phyloP scores from a whole-genome alignment of 2,329 filamentous ascomycete genomes.

The Laburnicola sp. region DNA sequence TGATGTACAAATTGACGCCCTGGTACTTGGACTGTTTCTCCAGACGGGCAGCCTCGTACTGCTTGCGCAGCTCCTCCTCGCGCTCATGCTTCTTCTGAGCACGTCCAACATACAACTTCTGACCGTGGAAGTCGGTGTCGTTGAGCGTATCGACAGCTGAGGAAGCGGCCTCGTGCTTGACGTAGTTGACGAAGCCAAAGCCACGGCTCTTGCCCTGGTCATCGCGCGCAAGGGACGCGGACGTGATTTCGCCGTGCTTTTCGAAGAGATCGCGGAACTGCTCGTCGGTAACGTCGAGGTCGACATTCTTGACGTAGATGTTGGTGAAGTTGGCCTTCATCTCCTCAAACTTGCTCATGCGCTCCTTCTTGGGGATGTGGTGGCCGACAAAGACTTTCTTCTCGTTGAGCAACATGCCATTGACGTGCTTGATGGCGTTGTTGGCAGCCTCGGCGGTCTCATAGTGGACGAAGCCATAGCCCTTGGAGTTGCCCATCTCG shows the following conservation, averaged over 20 bases:
- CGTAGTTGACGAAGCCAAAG: constrained; percentile 95
- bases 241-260: constrained; percentile 91
- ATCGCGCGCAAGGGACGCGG: constrained; percentile 89
- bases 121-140: constrained; percentile 85
- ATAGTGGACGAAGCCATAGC: constrained; percentile 99
- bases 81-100: constrained; percentile 99
- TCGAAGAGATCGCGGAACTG: constrained; percentile 94
- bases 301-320: constrained; percentile 99
- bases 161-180: constrained; percentile 82
- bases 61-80: constrained; percentile 98
- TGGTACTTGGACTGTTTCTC: constrained; percentile 99
- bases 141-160: constrained; percentile 91
- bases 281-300: constrained; percentile 80
- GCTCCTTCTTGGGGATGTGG: constrained; percentile 99
- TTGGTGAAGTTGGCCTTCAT: constrained; percentile 99
- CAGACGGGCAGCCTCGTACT: constrained; percentile 94
- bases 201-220: constrained; percentile 89
- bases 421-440: constrained; percentile 98
- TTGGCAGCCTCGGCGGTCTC: constrained; percentile 97
- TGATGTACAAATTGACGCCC: constrained; percentile 99
- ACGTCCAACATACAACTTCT: constrained; percentile 96
- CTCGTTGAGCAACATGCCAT: constrained; percentile 99
- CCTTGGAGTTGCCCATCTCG: constrained; percentile 94
- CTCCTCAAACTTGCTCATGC: constrained; percentile 99
- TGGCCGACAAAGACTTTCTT: constrained; percentile 99